These are phyloP conservation scores for barley (Hordeum vulgare) DNA, from an alignment of 176 grass and related monocot genomes.

Conservation along the genomic window MorexV3_pseudomolecules_assembly NC_058519.1:654408373-654408872, in stretches of 20 bases:
- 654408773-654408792: slow-evolving; percentile 19
- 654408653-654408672: slow-evolving; percentile 84
- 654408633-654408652: slow-evolving; percentile 35
- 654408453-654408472: neutral
- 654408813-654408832: neutral
- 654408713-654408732: slow-evolving; percentile 18
- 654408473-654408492: slow-evolving; percentile 21
- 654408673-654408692: slow-evolving; percentile 63
- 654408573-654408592: slow-evolving; percentile 79
- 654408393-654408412: neutral
- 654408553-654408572: slow-evolving; percentile 81
- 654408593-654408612: slow-evolving; percentile 56
- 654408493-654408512: slow-evolving; percentile 64
- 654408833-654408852: slow-evolving; percentile 36
- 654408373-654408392: no score
- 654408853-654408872: slow-evolving; percentile 30
- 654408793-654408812: neutral
- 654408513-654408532: slow-evolving; percentile 78
- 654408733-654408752: neutral
- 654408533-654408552: slow-evolving; percentile 83
- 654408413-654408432: neutral
- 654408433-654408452: neutral
- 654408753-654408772: slow-evolving; percentile 17
- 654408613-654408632: slow-evolving; percentile 74
- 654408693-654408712: slow-evolving; percentile 53